A percentile compares a stretch with the other conserved stretches of the same genome.
These are phyloP conservation scores for Podospora tetraspora DNA, from an alignment of 495 filamentous ascomycete genomes.

Conservation along the genomic window DNA sequence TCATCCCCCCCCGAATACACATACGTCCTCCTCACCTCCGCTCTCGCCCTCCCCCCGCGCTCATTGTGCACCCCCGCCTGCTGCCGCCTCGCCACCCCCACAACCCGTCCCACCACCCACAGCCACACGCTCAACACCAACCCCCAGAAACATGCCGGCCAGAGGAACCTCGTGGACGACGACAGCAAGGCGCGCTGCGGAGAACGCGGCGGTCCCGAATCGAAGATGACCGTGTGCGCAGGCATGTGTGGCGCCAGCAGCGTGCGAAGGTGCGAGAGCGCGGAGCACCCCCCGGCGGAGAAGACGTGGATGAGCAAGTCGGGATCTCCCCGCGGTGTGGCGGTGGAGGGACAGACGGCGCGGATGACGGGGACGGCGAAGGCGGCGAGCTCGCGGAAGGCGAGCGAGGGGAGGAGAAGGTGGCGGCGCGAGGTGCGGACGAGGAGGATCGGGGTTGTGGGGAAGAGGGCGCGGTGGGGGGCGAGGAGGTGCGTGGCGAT, in stretches of 20 bases:
- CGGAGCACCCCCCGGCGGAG: constrained; percentile 42
- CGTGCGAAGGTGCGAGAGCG: constrained; percentile 24
- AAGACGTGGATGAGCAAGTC: constrained; percentile 40
- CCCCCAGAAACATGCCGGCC: constrained; percentile 28
- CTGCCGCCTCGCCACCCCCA: background rate
- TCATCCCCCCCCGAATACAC: constrained; percentile 37
- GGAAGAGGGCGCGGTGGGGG: constrained; percentile 37
- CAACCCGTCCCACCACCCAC: constrained; percentile 29
- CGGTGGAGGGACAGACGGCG: constrained; percentile 8
- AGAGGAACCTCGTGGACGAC: constrained; percentile 16
- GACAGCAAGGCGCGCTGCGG: constrained; percentile 28
- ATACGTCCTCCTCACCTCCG: constrained; percentile 38
- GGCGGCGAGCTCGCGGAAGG: constrained; percentile 12
- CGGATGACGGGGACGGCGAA: constrained; percentile 20
- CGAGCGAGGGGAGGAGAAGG: constrained; percentile 17
- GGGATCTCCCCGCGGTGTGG: background rate
- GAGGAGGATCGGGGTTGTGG: constrained; percentile 36
- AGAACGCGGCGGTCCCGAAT: constrained; percentile 36
- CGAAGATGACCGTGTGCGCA: constrained; percentile 32
- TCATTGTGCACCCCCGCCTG: constrained; percentile 32
- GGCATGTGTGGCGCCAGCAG: constrained; percentile 23
- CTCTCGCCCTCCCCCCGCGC: constrained; percentile 11
- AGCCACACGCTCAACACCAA: constrained; percentile 20
- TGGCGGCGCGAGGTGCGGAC: constrained; percentile 33
- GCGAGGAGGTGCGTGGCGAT: constrained; percentile 43